Conservation (phyloP, 2,329 filamentous ascomycete species). For the Calonectria henricotiae region DNA sequence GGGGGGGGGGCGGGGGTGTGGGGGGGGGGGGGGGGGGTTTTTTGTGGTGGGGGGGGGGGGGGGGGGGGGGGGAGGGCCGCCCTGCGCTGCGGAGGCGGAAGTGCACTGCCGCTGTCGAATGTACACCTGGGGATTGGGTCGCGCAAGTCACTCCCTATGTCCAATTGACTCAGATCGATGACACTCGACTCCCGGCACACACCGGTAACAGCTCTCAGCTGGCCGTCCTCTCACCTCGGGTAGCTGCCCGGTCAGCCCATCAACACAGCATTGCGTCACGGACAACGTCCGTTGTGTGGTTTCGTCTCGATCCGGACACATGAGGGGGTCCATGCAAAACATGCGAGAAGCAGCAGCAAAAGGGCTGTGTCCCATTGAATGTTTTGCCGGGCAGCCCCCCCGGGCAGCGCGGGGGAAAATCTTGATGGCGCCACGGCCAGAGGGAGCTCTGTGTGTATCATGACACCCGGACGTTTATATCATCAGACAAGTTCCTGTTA, state of each 20-base stretch:
- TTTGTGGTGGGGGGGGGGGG: too few species aligned
- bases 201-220: slow-evolving; percentile 11
- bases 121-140: background rate
- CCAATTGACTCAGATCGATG: slow-evolving; percentile 9
- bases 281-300: slow-evolving; percentile 31
- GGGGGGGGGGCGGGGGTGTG: too few species aligned
- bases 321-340: slow-evolving; percentile 17
- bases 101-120: slow-evolving; percentile 2
- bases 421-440: slow-evolving; percentile 32
- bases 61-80: background rate
- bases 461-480: slow-evolving; percentile 22
- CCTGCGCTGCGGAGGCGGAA: slow-evolving; percentile 14
- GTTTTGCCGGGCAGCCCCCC: slow-evolving; percentile 21
- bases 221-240: slow-evolving; percentile 29
- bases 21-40: too few species aligned
- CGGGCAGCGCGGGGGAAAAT: slow-evolving; percentile 23
- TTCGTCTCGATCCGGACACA: slow-evolving; percentile 2
- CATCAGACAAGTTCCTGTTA: slow-evolving; percentile 29
- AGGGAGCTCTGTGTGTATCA: slow-evolving; percentile 25
- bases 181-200: slow-evolving; percentile 22
- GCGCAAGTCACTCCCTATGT: slow-evolving; percentile 25
- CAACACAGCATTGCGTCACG: slow-evolving; percentile 30
- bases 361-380: slow-evolving; percentile 6
- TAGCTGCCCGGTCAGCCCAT: slow-evolving; percentile 32
- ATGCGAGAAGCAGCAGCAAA: slow-evolving; percentile 25